Base-by-base conservation (phyloP, 2,329 filamentous ascomycete genomes). In the Botryosphaeria dothidea region DNA sequence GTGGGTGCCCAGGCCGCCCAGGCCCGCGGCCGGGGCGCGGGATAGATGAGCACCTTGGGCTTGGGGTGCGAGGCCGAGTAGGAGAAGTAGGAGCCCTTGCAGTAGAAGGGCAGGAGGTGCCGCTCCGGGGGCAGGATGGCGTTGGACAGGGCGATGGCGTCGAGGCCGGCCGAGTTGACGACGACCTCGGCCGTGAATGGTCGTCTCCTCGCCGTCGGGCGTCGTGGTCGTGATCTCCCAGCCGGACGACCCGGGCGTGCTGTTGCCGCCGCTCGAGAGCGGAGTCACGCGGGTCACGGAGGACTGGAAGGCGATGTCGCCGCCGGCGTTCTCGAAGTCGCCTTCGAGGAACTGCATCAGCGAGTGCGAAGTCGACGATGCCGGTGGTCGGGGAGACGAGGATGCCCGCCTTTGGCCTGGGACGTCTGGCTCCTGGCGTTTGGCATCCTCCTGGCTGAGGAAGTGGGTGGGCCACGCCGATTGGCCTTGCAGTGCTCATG, bases 71-170 rank as follows among this genome's bases (percentile, higher is more conserved):
- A 86, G 1, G 87, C 81, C 0, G 84, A 79, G 80, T 97, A 98
- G 31, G 90, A 91, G 80, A 96, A 98, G 81, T 99, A 99, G 67
- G 92, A 94, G 0, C 95, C 95, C 81, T 99, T 99, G 66, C 94
- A 94, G 79, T 90, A 98, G 81, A 86, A 91, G 4, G 92, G 85
- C 25, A 78, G 85, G 43, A 81, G 80, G 58, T 87, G 87, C 4
- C 84, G 78, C 0, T 80, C 76, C 0, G 70, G 34, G 0, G 89
- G 88, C 0, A 92, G 83, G 41, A 98, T 86, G 85, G 93, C 89
- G 80, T 98, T 99, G 72, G 90, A 90, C 49, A 98, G 82, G 23
- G 80, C 81, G 60, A 90, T 90, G 21, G 93, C 92, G 67, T 86
- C 88, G 17, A 97, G 86, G 0, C 95, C 95, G 0, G 94, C 94